A percentile compares a stretch with the other conserved stretches of the same genome.
Conservation (phyloP, 371 early-diverging fungal genomes). For the Zychaea mexicana region DNA sequence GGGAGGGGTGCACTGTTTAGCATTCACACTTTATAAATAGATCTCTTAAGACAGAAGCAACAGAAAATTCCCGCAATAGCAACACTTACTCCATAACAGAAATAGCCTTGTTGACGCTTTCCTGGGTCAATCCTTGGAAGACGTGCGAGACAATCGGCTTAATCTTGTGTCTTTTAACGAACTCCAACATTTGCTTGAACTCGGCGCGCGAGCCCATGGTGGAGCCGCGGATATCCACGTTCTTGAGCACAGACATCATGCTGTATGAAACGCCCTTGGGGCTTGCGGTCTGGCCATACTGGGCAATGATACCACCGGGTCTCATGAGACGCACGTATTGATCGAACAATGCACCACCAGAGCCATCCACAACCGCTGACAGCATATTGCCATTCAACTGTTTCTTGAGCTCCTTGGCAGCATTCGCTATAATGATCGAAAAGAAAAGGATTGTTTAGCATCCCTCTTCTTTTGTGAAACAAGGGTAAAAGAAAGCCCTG, state of each 20-base stretch:
- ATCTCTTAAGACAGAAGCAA: constrained; percentile 21
- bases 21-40: constrained; percentile 2
- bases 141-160: constrained; percentile 66
- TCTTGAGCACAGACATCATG: constrained; percentile 56
- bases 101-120: constrained; percentile 48
- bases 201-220: constrained; percentile 73
- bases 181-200: constrained; percentile 62
- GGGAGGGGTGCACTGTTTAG: not conserved
- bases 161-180: constrained; percentile 59
- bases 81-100: constrained; percentile 1
- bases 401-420: constrained; percentile 49
- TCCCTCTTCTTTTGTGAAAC: not conserved
- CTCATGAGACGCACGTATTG: constrained; percentile 39
- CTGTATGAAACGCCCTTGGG: constrained; percentile 41
- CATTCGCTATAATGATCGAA: constrained; percentile 47
- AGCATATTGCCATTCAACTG: constrained; percentile 41
- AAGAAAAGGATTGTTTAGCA: not conserved
- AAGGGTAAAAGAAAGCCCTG: not conserved
- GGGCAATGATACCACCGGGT: constrained; percentile 59
- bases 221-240: constrained; percentile 62
- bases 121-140: constrained; percentile 52
- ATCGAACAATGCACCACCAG: constrained; percentile 59
- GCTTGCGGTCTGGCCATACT: constrained; percentile 64
- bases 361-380: constrained; percentile 71
- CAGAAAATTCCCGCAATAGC: not conserved